Percentiles rank a stretch among this genome's conserved stretches.
These are phyloP conservation scores for Macaranga tanarius DNA, from an alignment of 441 rosid genomes.

Conservation along the genomic window DNA sequence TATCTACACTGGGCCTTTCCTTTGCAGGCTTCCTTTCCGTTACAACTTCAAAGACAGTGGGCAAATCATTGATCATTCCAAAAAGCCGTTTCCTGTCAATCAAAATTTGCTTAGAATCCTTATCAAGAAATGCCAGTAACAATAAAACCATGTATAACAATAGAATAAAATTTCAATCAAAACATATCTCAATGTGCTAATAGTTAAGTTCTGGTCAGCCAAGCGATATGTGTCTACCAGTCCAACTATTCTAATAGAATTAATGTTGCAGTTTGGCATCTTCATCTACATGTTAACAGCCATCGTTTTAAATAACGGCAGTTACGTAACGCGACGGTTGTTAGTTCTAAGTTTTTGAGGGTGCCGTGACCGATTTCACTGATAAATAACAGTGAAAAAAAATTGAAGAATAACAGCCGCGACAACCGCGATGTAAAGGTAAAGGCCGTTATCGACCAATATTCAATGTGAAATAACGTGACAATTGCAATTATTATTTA, in stretches of 20 bases:
- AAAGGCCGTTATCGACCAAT: no score
- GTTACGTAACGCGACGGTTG: no score
- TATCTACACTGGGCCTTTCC: conserved; percentile 56
- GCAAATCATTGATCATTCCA: conserved; percentile 76
- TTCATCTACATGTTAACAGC: neutral
- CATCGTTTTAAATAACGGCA: no score
- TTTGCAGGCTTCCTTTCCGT: conserved; percentile 58
- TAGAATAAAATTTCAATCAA: neutral
- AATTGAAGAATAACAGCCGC: no score
- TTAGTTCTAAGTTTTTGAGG: no score
- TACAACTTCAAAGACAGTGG: conserved; percentile 77
- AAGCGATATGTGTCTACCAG: neutral
- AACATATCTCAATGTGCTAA: conserved; percentile 10
- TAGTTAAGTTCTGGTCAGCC: neutral
- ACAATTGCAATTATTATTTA: no score
- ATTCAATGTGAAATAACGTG: no score
- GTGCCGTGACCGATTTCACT: no score
- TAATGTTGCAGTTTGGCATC: neutral
- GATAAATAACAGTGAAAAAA: no score
- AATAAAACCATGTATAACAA: neutral
- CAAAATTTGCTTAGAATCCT: conserved; percentile 5
- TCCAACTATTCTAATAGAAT: neutral
- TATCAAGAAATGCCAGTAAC: neutral
- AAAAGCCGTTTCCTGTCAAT: conserved; percentile 66
- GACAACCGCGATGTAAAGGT: no score